Evolutionary conservation across 2,329 filamentous ascomycete genomes (phyloP).

Genomic region (Alternaria solani): DNA sequence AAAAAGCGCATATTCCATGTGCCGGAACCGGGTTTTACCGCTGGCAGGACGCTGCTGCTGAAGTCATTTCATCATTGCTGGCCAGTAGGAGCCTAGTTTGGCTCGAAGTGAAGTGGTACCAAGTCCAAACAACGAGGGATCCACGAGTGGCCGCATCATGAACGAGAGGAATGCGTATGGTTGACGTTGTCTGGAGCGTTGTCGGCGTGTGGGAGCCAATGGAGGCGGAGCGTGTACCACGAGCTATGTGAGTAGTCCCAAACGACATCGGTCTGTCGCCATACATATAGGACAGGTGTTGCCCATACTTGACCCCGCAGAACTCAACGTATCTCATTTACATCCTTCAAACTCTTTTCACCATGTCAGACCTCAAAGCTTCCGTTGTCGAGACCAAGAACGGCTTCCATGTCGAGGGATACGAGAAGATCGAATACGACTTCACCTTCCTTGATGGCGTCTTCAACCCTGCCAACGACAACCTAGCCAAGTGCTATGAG

Average conservation of each 20-base stretch:
- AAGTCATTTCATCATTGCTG: constrained; percentile 47
- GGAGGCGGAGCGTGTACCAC: constrained; percentile 27
- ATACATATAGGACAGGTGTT: constrained; percentile 30
- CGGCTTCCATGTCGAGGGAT: constrained; percentile 75
- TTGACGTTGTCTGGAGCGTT: constrained; percentile 36
- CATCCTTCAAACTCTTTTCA: constrained; percentile 29
- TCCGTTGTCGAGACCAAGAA: constrained; percentile 68
- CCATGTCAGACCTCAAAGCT: constrained; percentile 73
- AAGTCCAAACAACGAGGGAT: constrained; percentile 35
- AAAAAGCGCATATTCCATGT: constrained; percentile 26
- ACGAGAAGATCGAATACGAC: constrained; percentile 79
- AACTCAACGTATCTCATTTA: constrained; percentile 37
- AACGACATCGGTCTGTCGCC: constrained; percentile 17
- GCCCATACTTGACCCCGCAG: constrained; percentile 23
- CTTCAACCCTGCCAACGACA: constrained; percentile 67
- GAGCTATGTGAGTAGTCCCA: constrained; percentile 20
- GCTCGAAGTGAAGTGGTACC: constrained; percentile 26
- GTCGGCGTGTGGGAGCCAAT: constrained; percentile 34
- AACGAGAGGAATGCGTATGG: constrained; percentile 31
- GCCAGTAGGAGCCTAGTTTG: constrained; percentile 38
- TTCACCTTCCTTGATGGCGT: constrained; percentile 76
- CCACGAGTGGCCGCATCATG: constrained; percentile 29
- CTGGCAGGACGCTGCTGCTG: constrained; percentile 13
- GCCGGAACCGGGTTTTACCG: constrained; percentile 31
- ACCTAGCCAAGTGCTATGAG: constrained; percentile 71